These are phyloP conservation scores for Hemisphaericaspora subhashii DNA, from an alignment of 1,139 yeast genomes.

Conservation along the genomic window DNA sequence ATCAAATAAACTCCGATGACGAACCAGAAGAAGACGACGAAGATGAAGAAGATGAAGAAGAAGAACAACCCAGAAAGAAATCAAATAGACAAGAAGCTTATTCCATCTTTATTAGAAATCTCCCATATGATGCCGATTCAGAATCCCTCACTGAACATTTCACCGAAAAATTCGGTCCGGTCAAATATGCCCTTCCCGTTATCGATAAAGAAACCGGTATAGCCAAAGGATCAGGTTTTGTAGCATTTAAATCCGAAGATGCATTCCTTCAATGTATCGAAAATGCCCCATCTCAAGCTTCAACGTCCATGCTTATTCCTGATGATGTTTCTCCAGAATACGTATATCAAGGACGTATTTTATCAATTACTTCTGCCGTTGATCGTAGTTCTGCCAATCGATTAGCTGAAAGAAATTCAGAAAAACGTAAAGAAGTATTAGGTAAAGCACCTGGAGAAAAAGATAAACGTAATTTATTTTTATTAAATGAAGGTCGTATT, in stretches of 20 bases:
- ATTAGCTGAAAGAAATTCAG: constrained; percentile 72
- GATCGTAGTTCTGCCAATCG: constrained; percentile 82
- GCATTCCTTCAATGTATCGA: constrained; percentile 69
- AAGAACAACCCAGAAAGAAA: constrained; percentile 36
- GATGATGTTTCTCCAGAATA: constrained; percentile 90
- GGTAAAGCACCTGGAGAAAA: constrained; percentile 81
- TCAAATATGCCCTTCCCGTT: constrained; percentile 91
- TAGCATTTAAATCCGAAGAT: constrained; percentile 68
- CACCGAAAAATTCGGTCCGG: constrained; percentile 77
- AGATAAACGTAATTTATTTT: constrained; percentile 81
- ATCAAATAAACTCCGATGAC: constrained; percentile 31
- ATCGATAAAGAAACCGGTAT: constrained; percentile 81
- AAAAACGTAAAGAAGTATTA: constrained; percentile 67
- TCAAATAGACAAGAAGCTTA: constrained; percentile 66
- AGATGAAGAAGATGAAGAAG: constrained; percentile 29
- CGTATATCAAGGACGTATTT: constrained; percentile 89
- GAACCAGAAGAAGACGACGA: constrained; percentile 31
- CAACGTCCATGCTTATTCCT: constrained; percentile 80
- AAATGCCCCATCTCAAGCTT: constrained; percentile 75
- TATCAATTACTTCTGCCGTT: constrained; percentile 81
- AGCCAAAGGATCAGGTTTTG: constrained; percentile 94
- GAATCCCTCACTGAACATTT: constrained; percentile 80
- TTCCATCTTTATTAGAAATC: constrained; percentile 82
- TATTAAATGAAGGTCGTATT: constrained; percentile 93
- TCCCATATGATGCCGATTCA: constrained; percentile 91